phyloP scores from a whole-genome alignment of 352 stramenopile genomes.

The Sclerospora graminicola region DNA sequence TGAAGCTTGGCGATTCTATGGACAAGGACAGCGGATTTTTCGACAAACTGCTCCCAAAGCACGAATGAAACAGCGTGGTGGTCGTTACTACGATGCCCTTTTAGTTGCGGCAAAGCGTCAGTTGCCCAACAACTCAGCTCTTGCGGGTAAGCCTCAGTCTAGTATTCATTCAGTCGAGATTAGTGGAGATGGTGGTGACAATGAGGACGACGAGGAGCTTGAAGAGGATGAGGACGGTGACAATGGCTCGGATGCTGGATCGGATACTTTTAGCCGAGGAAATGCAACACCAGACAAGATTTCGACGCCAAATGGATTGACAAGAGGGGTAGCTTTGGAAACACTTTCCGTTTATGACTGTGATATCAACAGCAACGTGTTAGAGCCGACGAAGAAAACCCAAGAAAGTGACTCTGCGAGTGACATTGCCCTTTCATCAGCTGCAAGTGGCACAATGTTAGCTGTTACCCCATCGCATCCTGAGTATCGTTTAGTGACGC shows the following conservation, averaged over 20 bases:
- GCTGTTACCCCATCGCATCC: slow-evolving; percentile 1
- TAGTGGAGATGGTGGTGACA: slow-evolving; percentile 18
- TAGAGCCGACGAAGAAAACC: slow-evolving; percentile 5
- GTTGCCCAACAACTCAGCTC: slow-evolving; percentile 67
- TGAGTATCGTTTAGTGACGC: slow-evolving; percentile 12
- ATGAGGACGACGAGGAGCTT: slow-evolving; percentile 23
- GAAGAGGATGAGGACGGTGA: slow-evolving; percentile 20
- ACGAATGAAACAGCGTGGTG: slow-evolving; percentile 66
- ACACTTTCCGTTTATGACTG: slow-evolving; percentile 2
- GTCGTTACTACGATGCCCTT: slow-evolving; percentile 58
- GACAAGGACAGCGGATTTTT: slow-evolving; percentile 62
- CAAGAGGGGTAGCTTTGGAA: slow-evolving; percentile 3
- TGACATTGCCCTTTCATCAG: neutral
- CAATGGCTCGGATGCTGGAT: slow-evolving; percentile 17
- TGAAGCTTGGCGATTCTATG: slow-evolving; percentile 89
- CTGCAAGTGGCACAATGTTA: slow-evolving; percentile 1
- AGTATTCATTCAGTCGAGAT: slow-evolving; percentile 21
- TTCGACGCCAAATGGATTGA: slow-evolving; percentile 1
- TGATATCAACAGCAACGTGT: slow-evolving; percentile 9
- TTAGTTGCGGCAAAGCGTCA: slow-evolving; percentile 69
- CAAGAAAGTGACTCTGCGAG: slow-evolving; percentile 1
- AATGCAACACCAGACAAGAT: slow-evolving; percentile 15
- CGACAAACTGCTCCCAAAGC: slow-evolving; percentile 62
- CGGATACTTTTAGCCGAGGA: slow-evolving; percentile 9
- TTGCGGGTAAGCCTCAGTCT: slow-evolving; percentile 34